Conservation (phyloP, 2,329 filamentous ascomycete genomes). For the Aureobasidium melanogenum region DNA sequence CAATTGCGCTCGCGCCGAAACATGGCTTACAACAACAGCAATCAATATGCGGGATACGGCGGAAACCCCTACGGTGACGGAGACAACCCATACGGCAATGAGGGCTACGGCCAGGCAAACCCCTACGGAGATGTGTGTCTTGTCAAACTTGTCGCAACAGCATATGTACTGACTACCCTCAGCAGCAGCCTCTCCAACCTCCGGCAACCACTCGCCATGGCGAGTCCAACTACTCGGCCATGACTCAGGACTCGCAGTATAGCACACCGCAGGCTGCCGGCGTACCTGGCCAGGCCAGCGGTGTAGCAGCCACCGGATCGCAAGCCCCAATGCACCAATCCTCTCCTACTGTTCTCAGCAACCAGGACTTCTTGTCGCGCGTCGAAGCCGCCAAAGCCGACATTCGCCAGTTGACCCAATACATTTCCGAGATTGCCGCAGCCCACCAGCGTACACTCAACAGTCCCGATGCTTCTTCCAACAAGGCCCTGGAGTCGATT, state of each 20-base stretch:
- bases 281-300: background rate
- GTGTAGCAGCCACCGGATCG: slow-evolving; percentile 6
- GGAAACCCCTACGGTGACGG: slow-evolving; percentile 54
- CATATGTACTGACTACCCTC: background rate
- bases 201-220: slow-evolving; percentile 26
- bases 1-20: slow-evolving; percentile 11
- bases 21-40: slow-evolving; percentile 46
- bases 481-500: slow-evolving; percentile 54
- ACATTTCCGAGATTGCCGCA: slow-evolving; percentile 58
- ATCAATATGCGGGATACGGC: slow-evolving; percentile 49
- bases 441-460: slow-evolving; percentile 64
- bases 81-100: slow-evolving; percentile 49
- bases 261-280: slow-evolving; percentile 15
- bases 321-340: slow-evolving; percentile 26
- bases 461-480: slow-evolving; percentile 48
- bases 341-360: slow-evolving; percentile 42
- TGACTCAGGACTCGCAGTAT: slow-evolving; percentile 29
- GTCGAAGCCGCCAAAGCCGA: slow-evolving; percentile 58
- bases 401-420: slow-evolving; percentile 56
- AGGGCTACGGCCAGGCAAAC: slow-evolving; percentile 24
- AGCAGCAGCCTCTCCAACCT: slow-evolving; percentile 16
- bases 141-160: background rate
- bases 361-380: slow-evolving; percentile 50
- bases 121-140: slow-evolving; percentile 21
- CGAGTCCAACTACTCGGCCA: slow-evolving; percentile 24